These are phyloP conservation scores for Aureobasidium lini DNA, from an alignment of 2,329 filamentous ascomycete genomes.

Conservation along the genomic window DNA sequence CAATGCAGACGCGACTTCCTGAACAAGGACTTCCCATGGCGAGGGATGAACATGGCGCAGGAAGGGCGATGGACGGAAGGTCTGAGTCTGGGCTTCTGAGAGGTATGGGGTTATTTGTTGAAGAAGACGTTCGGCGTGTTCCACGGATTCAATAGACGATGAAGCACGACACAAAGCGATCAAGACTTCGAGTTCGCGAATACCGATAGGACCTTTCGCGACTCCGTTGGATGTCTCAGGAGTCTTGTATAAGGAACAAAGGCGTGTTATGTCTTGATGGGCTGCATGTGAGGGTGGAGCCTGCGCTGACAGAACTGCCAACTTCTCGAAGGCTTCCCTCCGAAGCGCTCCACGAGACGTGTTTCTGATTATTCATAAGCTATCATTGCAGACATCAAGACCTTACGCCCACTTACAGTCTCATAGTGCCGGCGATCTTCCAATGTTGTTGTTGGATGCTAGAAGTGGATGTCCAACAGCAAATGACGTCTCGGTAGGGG, in stretches of 20 bases:
- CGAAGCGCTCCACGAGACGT: slow-evolving; percentile 27
- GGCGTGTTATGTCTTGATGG: slow-evolving; percentile 31
- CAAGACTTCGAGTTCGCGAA: slow-evolving; percentile 86
- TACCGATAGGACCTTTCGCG: slow-evolving; percentile 38
- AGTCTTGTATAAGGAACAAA: slow-evolving; percentile 32
- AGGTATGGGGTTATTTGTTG: slow-evolving; percentile 76
- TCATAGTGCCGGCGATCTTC: slow-evolving; percentile 1
- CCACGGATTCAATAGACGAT: slow-evolving; percentile 59
- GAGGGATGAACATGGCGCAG: slow-evolving; percentile 78
- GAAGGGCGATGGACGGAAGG: slow-evolving; percentile 71
- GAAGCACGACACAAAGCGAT: slow-evolving; percentile 87
- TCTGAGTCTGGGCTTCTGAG: slow-evolving; percentile 72
- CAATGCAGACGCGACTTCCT: slow-evolving; percentile 70
- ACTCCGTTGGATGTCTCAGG: slow-evolving; percentile 18
- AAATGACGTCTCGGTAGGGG: slow-evolving; percentile 7
- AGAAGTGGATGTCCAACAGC: not conserved
- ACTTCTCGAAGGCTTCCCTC: slow-evolving; percentile 43
- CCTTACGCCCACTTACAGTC: not conserved
- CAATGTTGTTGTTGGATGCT: not conserved
- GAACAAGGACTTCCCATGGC: slow-evolving; percentile 77
- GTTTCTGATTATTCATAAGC: slow-evolving; percentile 8
- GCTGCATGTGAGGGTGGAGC: slow-evolving; percentile 22
- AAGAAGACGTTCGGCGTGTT: slow-evolving; percentile 72
- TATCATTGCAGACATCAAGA: no score
- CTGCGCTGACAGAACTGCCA: slow-evolving; percentile 41